Base-by-base conservation (phyloP, 306 rosid genomes). In the Gillenia trifoliata region DNA sequence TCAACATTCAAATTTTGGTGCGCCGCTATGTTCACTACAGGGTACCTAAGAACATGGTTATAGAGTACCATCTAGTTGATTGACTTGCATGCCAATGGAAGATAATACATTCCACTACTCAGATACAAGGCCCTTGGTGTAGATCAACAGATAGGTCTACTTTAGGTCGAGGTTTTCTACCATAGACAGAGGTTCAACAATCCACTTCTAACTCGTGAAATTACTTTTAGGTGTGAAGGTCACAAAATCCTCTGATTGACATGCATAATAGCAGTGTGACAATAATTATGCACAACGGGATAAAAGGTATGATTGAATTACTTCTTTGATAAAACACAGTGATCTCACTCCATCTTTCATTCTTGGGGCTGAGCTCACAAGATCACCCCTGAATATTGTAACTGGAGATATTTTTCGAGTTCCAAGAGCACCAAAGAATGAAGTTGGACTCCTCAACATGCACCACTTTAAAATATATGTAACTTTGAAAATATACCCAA, bases 371-470 rank as follows among this genome's bases (percentile, higher is more conserved):
- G 40, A 93, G 30, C 84, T 91, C n/a, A n/a, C 98, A 67, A 93
- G 91, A 84, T 91, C 89, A 43, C 98, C 97, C 80, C 90, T 88
- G 76, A 85, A 93, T 78, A 87, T 66, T 31, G 98, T 89, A 79
- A 85, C 90, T 0, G 88, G 94, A 38, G 88, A 71, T 80, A 91
- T 78, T 72, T 80, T 89, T 56, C 96, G 86, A 70, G 98, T 90
- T 81, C 78, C 82, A 41, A 91, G 86, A 66, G 96, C 97, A 72
- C 98, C 97, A 71, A 81, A 76, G 79, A 93, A 83, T 49, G 96
- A 86, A 72, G 83, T 76, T 31, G 94, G 89, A 82, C 79, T 84
- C n/a, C 78, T 88, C 94, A 36, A 89, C 91, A 73, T 84, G 80
- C 67, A 81, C 81, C 81, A 91, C 77, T 71, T 82, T 93, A n/a